Percentiles rank a stretch among this genome's conserved stretches.
Conservation (phyloP, 495 filamentous ascomycete genomes). For the Penicillium silybi region DNA sequence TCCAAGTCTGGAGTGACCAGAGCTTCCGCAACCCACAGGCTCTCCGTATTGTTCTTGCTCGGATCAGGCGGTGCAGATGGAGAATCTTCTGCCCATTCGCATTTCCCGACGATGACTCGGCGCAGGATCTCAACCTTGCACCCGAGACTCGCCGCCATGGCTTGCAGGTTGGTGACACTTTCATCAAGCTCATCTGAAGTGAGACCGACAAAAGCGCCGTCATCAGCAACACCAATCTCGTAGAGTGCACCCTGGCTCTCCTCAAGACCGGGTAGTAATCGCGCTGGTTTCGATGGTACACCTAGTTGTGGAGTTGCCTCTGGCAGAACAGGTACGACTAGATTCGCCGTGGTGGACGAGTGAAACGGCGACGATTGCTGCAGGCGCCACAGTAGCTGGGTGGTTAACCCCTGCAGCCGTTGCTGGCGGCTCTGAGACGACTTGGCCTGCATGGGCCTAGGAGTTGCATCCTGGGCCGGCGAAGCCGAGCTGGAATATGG, state of each 20-base stretch:
- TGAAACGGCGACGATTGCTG: slow-evolving; percentile 94
- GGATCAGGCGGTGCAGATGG: slow-evolving; percentile 17
- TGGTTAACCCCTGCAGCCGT: slow-evolving; percentile 84
- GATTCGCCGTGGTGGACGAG: slow-evolving; percentile 62
- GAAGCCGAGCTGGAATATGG: slow-evolving; percentile 20
- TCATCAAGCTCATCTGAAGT: slow-evolving; percentile 88
- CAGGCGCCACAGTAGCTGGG: slow-evolving; percentile 89
- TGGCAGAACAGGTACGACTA: slow-evolving; percentile 70
- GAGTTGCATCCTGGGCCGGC: slow-evolving; percentile 21
- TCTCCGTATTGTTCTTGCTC: slow-evolving; percentile 40
- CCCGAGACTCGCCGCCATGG: slow-evolving; percentile 89
- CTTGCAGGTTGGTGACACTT: slow-evolving; percentile 73
- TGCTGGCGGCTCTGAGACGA: slow-evolving; percentile 62
- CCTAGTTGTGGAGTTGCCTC: slow-evolving; percentile 54
- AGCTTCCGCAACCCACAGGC: slow-evolving; percentile 87
- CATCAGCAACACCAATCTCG: slow-evolving; percentile 94
- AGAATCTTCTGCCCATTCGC: slow-evolving; percentile 64
- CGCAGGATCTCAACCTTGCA: slow-evolving; percentile 82
- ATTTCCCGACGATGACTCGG: slow-evolving; percentile 80
- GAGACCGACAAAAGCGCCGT: slow-evolving; percentile 88
- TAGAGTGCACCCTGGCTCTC: slow-evolving; percentile 91
- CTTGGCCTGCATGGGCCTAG: slow-evolving; percentile 26
- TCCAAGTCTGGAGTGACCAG: slow-evolving; percentile 62
- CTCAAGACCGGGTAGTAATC: slow-evolving; percentile 75
- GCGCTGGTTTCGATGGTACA: slow-evolving; percentile 54